A percentile compares a stretch with the other conserved stretches of the same genome.
Conservation (phyloP, 306 rosid species). For the Cicer cuneatum region DNA sequence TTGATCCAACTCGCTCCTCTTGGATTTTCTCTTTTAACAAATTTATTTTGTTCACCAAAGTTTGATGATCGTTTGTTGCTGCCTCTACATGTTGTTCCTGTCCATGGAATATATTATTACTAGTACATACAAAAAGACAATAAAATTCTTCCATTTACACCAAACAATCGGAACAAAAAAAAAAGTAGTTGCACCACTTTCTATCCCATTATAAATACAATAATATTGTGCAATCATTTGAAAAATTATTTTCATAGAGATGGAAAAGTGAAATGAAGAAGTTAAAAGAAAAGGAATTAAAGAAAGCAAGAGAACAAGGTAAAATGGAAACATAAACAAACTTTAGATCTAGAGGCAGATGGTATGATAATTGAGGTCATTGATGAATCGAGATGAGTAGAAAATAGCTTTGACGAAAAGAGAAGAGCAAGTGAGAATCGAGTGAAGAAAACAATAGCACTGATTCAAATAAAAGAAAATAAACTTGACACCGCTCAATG, state of each 20-base stretch:
- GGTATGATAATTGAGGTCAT: conserved; percentile 51
- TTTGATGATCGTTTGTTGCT: neutral
- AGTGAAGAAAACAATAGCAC: neutral
- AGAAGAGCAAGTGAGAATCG: neutral
- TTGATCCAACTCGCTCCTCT: conserved; percentile 48
- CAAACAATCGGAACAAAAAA: neutral
- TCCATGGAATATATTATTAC: conserved; percentile 1
- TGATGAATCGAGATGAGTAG: conserved; percentile 11
- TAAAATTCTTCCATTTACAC: neutral
- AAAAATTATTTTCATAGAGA: neutral
- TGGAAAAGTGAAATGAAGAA: neutral
- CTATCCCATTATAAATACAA: conserved; percentile 6
- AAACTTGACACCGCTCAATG: neutral
- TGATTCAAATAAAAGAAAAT: neutral
- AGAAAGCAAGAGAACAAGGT: neutral
- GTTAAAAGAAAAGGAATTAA: neutral
- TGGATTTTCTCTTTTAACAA: conserved; percentile 59
- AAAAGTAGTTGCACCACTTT: neutral
- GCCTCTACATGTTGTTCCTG: conserved; percentile 53
- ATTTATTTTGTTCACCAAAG: conserved; percentile 35
- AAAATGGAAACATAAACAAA: conserved; percentile 42
- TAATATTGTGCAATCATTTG: neutral
- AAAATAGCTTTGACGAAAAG: neutral
- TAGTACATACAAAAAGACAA: neutral
- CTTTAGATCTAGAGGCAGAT: conserved; percentile 48